Evolutionary conservation across 441 rosid genomes (phyloP), one percentile per base, ranked within the genome.

Genomic region (Mallotus repandus): DNA sequence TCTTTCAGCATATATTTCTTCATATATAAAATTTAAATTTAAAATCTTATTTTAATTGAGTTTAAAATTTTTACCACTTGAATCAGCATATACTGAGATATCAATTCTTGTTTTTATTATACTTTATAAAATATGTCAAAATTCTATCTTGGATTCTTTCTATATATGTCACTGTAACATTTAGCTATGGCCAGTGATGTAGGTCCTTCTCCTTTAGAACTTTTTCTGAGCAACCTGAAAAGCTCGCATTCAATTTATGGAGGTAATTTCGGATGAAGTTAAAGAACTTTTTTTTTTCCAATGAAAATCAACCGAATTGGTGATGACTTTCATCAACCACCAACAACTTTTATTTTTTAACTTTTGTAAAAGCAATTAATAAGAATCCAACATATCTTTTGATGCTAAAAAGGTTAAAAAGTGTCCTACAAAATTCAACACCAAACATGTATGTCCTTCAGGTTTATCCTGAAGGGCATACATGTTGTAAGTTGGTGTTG

Each of bases 141-240:
- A 45, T 12, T 46, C 14, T 65, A 49, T 65, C 67, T 70, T 70
- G 75, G 79, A 76, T 71, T 71, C 79, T 66, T 6, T 63, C 19
- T 15, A 52, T 38, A 19, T 10, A 52, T 41, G 66, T 53, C 63
- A 49, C 53, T 60, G 45, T 18, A 70, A 6, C 46, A 49, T 32
- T 71, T 43, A n/a, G 52, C n/a, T 55, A 21, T 35, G 38, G 73
- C 54, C 54, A 22, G 56, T 48, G 56, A 45, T 22, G 50, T 71
- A 61, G 74, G 55, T 35, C 58, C 66, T 70, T 10, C 18, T 15
- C 9, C 48, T 45, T 57, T 5, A 25, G 16, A 19, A 63, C 21
- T 49, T 15, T 64, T 25, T 64, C 6, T 62, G 11, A 50, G 32
- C 9, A 68, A 68, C 6, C 62, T 38, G 62, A 68, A 25, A 59